Base-by-base conservation (phyloP, 2,329 filamentous ascomycete genomes). In the Nigrospora osmanthi region DNA sequence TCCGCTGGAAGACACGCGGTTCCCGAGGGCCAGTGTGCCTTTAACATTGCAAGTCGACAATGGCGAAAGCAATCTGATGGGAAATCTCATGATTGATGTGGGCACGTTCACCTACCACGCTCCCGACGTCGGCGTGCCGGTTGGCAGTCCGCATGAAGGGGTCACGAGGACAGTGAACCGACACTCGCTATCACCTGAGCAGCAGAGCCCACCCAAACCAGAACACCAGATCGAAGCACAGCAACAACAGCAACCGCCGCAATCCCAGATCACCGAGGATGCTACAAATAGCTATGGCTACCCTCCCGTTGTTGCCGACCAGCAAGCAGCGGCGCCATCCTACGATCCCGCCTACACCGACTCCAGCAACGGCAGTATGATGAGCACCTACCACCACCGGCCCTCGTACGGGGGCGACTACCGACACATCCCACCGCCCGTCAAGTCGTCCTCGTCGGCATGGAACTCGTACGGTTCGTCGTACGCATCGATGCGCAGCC, bases 221-320 rank as follows among this genome's bases (percentile, higher is more conserved):
- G 52, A 62, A 57, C 23, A 28, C 23, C 23, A 28, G 23, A 28
- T 28, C 23, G 23, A 28, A 10, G 23, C 23, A 7, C 23, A 28
- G 23, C 47, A 60, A 56, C 31, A 52, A 52, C 47, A 59, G 49
- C 47, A 56, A 57, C n/a, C n/a, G n/a, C 35, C 57, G 54, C 17
- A 50, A 50, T 45, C 62, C 55, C 51, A 66, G 50, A 48, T 66
- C 54, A 52, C 58, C 48, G 52, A 72, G 54, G 43, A 72, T 67
- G 48, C 67, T 76, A 62, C 75, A 65, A 74, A 76, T 61, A 73
- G 72, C 38, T 79, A 78, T 53, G 68, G 69, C 40, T 82, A 79
- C 56, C 73, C 69, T 53, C 71, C 75, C 50, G 71, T 28, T 28
- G 23, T 28, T 28, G n/a, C 71, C 71, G 60, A 71, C 69, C 63